These are phyloP conservation scores for Gillenia trifoliata DNA, from an alignment of 306 rosid species.

Conservation along the genomic window DNA sequence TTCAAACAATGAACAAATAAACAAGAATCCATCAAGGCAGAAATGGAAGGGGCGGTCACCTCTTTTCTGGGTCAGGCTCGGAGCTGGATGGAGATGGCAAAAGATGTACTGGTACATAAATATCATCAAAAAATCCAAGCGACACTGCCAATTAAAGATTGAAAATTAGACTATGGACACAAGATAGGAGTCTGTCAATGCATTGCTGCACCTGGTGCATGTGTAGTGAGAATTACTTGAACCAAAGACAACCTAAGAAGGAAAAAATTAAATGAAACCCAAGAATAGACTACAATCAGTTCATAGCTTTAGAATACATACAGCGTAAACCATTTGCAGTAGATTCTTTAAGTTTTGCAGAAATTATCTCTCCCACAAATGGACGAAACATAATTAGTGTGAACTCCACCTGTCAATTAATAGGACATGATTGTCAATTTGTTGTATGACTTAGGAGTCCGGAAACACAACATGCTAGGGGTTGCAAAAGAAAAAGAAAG, in stretches of 20 bases:
- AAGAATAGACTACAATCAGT: background rate
- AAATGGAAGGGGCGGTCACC: constrained; percentile 31
- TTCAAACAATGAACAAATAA: background rate
- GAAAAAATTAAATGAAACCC: background rate
- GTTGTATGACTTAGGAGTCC: background rate
- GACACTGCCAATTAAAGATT: constrained; percentile 52
- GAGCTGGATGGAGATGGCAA: constrained; percentile 49
- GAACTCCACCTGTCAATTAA: background rate
- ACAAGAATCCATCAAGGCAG: background rate
- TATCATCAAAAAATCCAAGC: constrained; percentile 82
- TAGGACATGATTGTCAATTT: background rate
- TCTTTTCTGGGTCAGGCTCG: constrained; percentile 35
- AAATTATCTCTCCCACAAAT: constrained; percentile 63
- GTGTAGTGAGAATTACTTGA: constrained; percentile 2
- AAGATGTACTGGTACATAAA: constrained; percentile 52
- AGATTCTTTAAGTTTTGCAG: constrained; percentile 55
- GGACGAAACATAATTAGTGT: constrained; percentile 53
- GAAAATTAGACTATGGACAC: constrained; percentile 16
- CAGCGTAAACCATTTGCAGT: constrained; percentile 52
- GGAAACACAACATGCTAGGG: background rate
- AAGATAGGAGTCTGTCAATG: background rate
- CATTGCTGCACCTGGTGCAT: background rate
- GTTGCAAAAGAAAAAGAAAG: background rate
- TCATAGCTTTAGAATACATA: constrained; percentile 22
- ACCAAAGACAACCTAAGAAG: background rate